Evolutionary conservation across 768 basidiomycete genomes (phyloP), one percentile per base, ranked within the genome.

Genomic region (Boletus pseudopeckii): DNA sequence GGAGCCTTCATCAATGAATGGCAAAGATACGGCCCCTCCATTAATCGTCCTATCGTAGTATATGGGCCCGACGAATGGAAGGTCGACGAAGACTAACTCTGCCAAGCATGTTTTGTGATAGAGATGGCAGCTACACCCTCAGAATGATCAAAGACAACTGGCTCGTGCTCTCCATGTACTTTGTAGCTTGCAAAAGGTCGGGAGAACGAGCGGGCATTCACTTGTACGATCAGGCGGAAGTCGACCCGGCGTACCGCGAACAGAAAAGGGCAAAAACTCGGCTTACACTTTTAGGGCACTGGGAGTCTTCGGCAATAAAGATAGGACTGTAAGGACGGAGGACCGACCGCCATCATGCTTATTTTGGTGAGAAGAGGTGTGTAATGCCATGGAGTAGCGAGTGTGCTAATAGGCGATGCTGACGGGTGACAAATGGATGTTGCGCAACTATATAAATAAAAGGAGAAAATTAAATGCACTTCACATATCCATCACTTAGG

Each of bases 371-470:
- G 7, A 36, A 17, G 49, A 24, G 28, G 32, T 41, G 32, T 28
- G 34, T n/a, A 36, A 45, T 30, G 28, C 44, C 47, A 22, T 33
- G 26, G 24, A 38, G 20, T 45, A 45, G 32, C 46, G 39, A 39
- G 22, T 32, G 18, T 51, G 62, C 45, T 50, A 24, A 58, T 55
- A 22, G 22, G 24, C 42, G 46, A 55, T 67, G 68, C 53, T 59
- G 60, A 61, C 64, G 36, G 63, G 60, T 32, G 65, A 61, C 65
- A 53, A 49, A 58, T 48, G 32, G 37, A 60, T 50, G 26, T 34
- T 58, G 55, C 46, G 41, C 20, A 44, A 54, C 57, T 53, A 60
- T 50, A 52, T 45, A 59, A 58, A 41, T 57, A 60, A 55, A 61
- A 53, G 45, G 53, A 59, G 45, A 34, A 57, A 55, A 57, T 58